Conservation (phyloP, 2,329 filamentous ascomycete genomes). For the Colletotrichum paranaense region DNA sequence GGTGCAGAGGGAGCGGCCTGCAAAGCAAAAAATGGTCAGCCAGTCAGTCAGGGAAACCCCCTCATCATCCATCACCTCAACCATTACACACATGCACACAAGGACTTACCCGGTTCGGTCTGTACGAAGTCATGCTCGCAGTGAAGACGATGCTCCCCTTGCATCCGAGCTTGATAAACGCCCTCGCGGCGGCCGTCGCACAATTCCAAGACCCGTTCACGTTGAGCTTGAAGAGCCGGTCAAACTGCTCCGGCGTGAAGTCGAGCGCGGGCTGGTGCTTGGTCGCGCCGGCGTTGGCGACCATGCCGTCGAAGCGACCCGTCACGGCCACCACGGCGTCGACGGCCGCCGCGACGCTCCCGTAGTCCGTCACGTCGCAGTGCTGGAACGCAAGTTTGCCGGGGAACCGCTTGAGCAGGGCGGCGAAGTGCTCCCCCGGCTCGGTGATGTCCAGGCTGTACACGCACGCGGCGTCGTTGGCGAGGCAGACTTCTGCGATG, state of each 20-base stretch:
- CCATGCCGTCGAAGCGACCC: conserved; percentile 53
- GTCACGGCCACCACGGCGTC: conserved; percentile 50
- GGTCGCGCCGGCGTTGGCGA: conserved; percentile 49
- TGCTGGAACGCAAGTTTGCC: conserved; percentile 56
- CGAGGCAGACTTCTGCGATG: conserved; percentile 58
- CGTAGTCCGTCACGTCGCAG: conserved; percentile 57
- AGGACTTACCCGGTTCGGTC: conserved; percentile 53
- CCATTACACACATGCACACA: background rate
- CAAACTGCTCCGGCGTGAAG: conserved; percentile 42
- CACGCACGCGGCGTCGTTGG: conserved; percentile 52
- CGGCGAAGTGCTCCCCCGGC: conserved; percentile 48
- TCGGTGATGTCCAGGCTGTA: conserved; percentile 54
- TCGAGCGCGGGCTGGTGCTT: conserved; percentile 49
- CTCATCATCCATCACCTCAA: no score
- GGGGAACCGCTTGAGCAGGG: conserved; percentile 51
- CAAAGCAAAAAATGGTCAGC: background rate
- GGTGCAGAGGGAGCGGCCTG: conserved; percentile 61
- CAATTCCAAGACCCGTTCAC: conserved; percentile 58
- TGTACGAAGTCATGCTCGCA: conserved; percentile 59
- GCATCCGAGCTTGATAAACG: conserved; percentile 48
- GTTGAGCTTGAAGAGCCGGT: conserved; percentile 51
- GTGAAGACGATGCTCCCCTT: conserved; percentile 57
- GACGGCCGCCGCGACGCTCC: conserved; percentile 52
- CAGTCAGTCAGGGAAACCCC: no score
- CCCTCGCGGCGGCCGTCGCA: conserved; percentile 56